Base-by-base conservation (phyloP, 805 yeast species). In the Myxozyma sirexii region DNA sequence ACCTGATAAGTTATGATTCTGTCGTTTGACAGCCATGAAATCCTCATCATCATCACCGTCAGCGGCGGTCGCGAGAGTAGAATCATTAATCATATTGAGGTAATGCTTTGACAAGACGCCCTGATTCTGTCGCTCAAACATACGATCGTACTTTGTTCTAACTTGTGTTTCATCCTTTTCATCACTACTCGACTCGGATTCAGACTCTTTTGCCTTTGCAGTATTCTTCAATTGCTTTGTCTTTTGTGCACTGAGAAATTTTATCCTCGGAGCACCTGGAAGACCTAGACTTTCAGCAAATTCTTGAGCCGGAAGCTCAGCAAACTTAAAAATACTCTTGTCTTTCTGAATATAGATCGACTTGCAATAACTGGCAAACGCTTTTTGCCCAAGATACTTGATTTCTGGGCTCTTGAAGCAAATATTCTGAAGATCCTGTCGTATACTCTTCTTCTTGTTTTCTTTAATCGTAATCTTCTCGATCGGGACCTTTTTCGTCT, bases 101-200 rank as follows among this genome's bases (percentile, higher is more conserved):
- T 91, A 94, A 72, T 93, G 96, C 68, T 92, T 94, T 50, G 96
- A 87, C 54, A 94, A 78, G 19, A 94, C 96, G 54, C 88, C 87
- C 77, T 94, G 98, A 73, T 94, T 94, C 72, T 88, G 82, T 72
- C 99, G 83, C 72, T 90, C 96, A 75, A 94, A 94, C 96, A 94
- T 92, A 63, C 92, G 83, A 73, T 94, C 99, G 71, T 90, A 90
- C 73, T 88, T 93, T 15, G 97, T 94, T 69, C 91, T 83, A 1
- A 84, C 86, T 66, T 82, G 81, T 61, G 73, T 71, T 56, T 71
- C 79, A 65, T 60, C 69, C 65, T 48, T 57, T 61, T 44, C 51
- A 38, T 76, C 86, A 6, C 83, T 88, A 64, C 81, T 80, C 0
- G 82, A 70, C 13, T 56, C 67, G 0, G 73, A 76, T 2, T 47